Percentiles rank a stretch among this genome's conserved stretches.
phyloP scores from a whole-genome alignment of 1,139 yeast genomes.

The Hemisphaericaspora xylofermentans region DNA sequence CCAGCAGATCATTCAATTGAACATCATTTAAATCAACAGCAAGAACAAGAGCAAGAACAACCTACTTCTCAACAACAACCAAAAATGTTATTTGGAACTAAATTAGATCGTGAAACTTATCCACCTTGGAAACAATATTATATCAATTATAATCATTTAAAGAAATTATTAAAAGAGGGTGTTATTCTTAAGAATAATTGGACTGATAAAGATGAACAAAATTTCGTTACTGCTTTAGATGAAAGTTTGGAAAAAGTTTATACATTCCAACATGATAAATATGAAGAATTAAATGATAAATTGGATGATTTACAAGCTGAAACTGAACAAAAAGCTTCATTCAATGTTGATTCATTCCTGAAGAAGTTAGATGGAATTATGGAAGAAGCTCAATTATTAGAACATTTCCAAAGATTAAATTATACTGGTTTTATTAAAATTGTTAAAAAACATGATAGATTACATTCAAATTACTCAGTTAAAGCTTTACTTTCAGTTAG shows the following conservation, averaged over 20 bases:
- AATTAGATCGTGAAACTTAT: conserved; percentile 76
- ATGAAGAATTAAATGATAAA: conserved; percentile 63
- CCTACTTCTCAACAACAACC: neutral
- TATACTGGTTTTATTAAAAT: conserved; percentile 93
- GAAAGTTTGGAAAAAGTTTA: conserved; percentile 90
- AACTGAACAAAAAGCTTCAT: conserved; percentile 27
- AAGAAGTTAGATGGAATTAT: conserved; percentile 69
- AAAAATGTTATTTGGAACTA: conserved; percentile 81
- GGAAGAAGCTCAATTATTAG: conserved; percentile 78
- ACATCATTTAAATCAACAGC: neutral
- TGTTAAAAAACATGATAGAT: conserved; percentile 92
- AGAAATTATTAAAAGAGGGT: conserved; percentile 79
- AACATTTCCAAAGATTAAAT: conserved; percentile 84
- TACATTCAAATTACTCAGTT: conserved; percentile 83
- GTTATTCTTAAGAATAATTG: conserved; percentile 57
- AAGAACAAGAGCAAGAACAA: conserved; percentile 1
- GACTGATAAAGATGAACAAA: conserved; percentile 80
- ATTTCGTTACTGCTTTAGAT: conserved; percentile 80
- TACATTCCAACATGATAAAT: conserved; percentile 73
- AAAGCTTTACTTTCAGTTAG: conserved; percentile 87
- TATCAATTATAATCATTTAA: conserved; percentile 74
- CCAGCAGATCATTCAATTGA: neutral
- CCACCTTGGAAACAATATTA: conserved; percentile 89
- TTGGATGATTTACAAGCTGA: conserved; percentile 60
- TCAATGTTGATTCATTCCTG: conserved; percentile 60